A percentile compares a stretch with the other conserved stretches of the same genome.
These are phyloP conservation scores for Ceratopteris richardii DNA, from an alignment of 75 land plant species.

Conservation along the genomic window DNA sequence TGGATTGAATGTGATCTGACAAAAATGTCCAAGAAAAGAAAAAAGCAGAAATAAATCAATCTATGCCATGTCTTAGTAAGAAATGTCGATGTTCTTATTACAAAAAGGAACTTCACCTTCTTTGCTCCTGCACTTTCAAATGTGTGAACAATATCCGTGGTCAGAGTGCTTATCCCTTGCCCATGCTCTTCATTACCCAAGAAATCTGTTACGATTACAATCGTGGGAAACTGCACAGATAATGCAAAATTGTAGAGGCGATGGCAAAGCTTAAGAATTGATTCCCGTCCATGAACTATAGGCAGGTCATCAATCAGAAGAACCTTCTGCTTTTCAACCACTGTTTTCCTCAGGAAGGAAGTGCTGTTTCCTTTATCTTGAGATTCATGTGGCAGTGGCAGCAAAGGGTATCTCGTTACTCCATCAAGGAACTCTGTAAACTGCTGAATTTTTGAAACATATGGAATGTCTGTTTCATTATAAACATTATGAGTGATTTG, in stretches of 20 bases:
- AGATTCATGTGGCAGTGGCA: conserved; percentile 8
- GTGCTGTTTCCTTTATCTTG: conserved; percentile 8
- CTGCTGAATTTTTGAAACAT: conserved; percentile 89
- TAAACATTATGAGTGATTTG: too few relatives aligned
- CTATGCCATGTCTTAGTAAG: too few relatives aligned
- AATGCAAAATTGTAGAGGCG: conserved; percentile 46
- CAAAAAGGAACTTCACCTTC: conserved; percentile 39
- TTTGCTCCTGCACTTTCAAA: conserved; percentile 63
- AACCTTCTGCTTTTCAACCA: conserved; percentile 20
- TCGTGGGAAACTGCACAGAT: conserved; percentile 52
- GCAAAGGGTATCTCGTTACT: conserved; percentile 54
- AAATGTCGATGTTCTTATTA: too few relatives aligned
- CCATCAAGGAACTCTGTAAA: conserved; percentile 69
- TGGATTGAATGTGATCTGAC: conserved; percentile 83
- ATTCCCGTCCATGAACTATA: conserved; percentile 37
- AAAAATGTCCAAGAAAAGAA: not conserved
- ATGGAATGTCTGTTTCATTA: conserved; percentile 35
- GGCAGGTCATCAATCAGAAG: conserved; percentile 89
- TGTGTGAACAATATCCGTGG: conserved; percentile 40
- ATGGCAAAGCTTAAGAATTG: conserved; percentile 34
- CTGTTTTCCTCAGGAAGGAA: not conserved
- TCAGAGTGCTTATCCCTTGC: conserved; percentile 8
- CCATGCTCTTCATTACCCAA: conserved; percentile 29
- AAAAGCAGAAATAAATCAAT: not conserved
- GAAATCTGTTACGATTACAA: conserved; percentile 54